Evolutionary conservation across 2,329 filamentous ascomycete genomes (phyloP).

Genomic region (Trichoderma citrinoviride): DNA sequence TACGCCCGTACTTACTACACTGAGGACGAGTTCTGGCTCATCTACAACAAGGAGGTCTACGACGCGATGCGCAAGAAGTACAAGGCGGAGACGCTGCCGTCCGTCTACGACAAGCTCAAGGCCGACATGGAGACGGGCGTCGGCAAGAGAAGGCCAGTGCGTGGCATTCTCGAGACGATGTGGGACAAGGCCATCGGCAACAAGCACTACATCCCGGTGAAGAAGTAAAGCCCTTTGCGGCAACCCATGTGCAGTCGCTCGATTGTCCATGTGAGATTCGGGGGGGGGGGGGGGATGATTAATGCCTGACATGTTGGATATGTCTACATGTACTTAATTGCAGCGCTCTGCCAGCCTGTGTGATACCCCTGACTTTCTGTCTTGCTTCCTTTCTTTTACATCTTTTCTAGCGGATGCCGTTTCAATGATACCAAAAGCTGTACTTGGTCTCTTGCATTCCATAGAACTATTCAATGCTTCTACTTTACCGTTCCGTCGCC

Average conservation of each 20-base stretch:
- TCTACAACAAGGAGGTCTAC: conserved; percentile 50
- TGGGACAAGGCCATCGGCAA: conserved; percentile 33
- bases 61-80: conserved; percentile 49
- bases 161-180: conserved; percentile 32
- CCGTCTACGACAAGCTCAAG: conserved; percentile 53
- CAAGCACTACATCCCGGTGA: conserved; percentile 31
- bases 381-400: neutral
- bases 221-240: conserved; percentile 23
- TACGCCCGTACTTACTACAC: conserved; percentile 56
- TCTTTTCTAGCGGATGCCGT: neutral
- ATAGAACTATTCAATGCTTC: neutral
- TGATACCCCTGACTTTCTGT: conserved; percentile 13
- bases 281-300: neutral
- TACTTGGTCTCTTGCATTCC: conserved; percentile 2
- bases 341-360: conserved; percentile 14
- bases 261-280: neutral
- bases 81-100: conserved; percentile 46
- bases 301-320: conserved; percentile 12
- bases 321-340: conserved; percentile 1
- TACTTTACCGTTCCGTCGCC: neutral
- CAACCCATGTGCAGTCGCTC: neutral
- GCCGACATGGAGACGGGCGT: conserved; percentile 33
- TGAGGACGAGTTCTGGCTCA: conserved; percentile 52
- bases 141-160: conserved; percentile 28
- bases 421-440: conserved; percentile 11